Percentiles rank a stretch among this genome's conserved stretches.
Evolutionary conservation across 169 alveolate genomes (phyloP).

Genomic region (Cryptosporidium ryanae): DNA sequence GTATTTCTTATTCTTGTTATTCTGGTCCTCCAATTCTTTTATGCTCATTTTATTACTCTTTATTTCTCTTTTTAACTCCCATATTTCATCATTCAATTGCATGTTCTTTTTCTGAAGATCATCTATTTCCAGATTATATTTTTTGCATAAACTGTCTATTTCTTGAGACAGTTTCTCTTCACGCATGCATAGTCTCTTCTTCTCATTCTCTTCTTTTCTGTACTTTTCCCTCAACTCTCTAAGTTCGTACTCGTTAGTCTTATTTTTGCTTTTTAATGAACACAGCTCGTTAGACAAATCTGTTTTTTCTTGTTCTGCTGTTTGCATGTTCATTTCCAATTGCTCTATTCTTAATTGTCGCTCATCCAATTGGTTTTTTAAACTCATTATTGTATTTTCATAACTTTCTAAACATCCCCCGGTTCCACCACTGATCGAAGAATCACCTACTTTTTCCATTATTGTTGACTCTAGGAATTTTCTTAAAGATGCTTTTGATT

Average conservation of each 20-base stretch:
- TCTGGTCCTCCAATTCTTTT: slow-evolving; percentile 58
- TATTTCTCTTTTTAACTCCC: slow-evolving; percentile 46
- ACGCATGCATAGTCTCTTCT: slow-evolving; percentile 39
- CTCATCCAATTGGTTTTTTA: slow-evolving; percentile 67
- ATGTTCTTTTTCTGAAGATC: slow-evolving; percentile 46
- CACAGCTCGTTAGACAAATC: slow-evolving; percentile 32
- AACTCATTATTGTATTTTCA: slow-evolving; percentile 56
- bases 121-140: slow-evolving; percentile 34
- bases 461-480: slow-evolving; percentile 71
- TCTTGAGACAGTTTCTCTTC: slow-evolving; percentile 66
- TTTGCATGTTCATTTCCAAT: slow-evolving; percentile 46
- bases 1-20: slow-evolving; percentile 27
- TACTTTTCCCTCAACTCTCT: slow-evolving; percentile 41
- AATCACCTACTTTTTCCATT: slow-evolving; percentile 30
- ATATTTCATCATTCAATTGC: slow-evolving; percentile 53
- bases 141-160: slow-evolving; percentile 56
- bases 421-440: neutral
- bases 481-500: slow-evolving; percentile 58
- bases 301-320: slow-evolving; percentile 5
- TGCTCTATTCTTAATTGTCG: slow-evolving; percentile 44
- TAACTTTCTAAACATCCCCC: slow-evolving; percentile 28
- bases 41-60: slow-evolving; percentile 26
- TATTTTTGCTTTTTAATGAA: slow-evolving; percentile 31
- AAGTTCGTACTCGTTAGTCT: slow-evolving; percentile 43
- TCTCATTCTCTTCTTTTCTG: slow-evolving; percentile 73